Conservation (phyloP, 805 yeast species). For the Lachancea lanzarotensis region DNA sequence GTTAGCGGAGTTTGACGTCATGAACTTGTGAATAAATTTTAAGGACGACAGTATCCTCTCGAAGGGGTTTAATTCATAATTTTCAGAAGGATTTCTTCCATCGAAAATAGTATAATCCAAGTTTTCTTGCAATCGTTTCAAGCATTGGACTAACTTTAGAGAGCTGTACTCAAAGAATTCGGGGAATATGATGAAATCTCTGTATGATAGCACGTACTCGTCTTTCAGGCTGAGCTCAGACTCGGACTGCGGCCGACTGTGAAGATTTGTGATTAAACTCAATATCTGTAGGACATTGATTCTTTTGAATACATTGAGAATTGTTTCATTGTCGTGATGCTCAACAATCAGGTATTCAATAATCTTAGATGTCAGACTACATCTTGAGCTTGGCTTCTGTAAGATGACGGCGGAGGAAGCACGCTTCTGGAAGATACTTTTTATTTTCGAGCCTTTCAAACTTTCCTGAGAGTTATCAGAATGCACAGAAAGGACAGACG, state of each 20-base stretch:
- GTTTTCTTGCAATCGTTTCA: slow-evolving; percentile 9
- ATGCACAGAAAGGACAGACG: background rate
- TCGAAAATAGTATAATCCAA: slow-evolving; percentile 3
- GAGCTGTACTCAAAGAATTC: slow-evolving; percentile 26
- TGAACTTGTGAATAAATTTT: slow-evolving; percentile 10
- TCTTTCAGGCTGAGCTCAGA: slow-evolving; percentile 26
- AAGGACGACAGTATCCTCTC: slow-evolving; percentile 5
- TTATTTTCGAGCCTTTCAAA: slow-evolving; percentile 3
- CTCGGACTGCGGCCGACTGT: slow-evolving; percentile 6
- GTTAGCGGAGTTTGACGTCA: slow-evolving; percentile 13
- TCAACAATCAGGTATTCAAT: slow-evolving; percentile 16
- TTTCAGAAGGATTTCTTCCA: slow-evolving; percentile 1
- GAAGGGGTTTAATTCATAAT: background rate
- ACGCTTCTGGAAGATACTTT: slow-evolving; percentile 14
- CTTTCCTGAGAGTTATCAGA: slow-evolving; percentile 1
- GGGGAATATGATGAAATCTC: slow-evolving; percentile 30
- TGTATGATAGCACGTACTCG: slow-evolving; percentile 27
- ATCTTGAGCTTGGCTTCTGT: slow-evolving; percentile 6
- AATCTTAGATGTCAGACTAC: slow-evolving; percentile 16
- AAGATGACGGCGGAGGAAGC: slow-evolving; percentile 3
- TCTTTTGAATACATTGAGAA: slow-evolving; percentile 24
- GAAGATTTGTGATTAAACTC: slow-evolving; percentile 17
- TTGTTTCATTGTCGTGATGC: slow-evolving; percentile 28
- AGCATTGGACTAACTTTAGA: slow-evolving; percentile 11
- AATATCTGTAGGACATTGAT: slow-evolving; percentile 32